Percentiles rank a stretch among this genome's conserved stretches.
Evolutionary conservation across 495 filamentous ascomycete species (phyloP).

Genomic region (Sordaria brevicollis): DNA sequence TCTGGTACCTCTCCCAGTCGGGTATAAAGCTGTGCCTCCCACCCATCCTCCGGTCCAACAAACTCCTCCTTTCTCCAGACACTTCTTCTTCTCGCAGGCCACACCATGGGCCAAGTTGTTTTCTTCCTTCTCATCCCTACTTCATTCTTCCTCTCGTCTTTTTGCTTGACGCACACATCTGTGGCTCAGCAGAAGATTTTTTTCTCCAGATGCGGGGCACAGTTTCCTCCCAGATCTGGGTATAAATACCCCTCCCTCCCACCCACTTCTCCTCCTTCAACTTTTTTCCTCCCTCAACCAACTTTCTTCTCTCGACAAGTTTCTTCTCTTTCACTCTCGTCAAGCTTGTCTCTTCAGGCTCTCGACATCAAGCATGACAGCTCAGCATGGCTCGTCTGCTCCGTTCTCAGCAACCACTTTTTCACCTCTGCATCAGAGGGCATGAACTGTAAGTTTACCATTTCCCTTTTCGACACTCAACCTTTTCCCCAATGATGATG

Average conservation of each 20-base stretch:
- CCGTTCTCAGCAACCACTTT: neutral
- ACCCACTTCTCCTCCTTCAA: neutral
- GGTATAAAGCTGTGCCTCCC: neutral
- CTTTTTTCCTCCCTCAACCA: neutral
- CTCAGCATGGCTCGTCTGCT: neutral
- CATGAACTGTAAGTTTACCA: neutral
- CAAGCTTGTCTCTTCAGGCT: neutral
- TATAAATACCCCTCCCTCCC: neutral
- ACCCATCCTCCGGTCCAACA: neutral
- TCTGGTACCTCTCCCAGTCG: neutral
- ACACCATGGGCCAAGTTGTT: neutral
- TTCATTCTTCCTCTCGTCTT: neutral
- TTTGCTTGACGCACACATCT: neutral
- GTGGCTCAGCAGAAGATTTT: neutral
- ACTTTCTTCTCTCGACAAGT: neutral
- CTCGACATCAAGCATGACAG: neutral
- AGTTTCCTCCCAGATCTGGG: neutral
- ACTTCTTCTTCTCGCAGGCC: neutral
- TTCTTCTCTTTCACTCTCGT: neutral
- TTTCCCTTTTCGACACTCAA: neutral
- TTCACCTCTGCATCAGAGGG: neutral
- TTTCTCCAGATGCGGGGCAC: neutral
- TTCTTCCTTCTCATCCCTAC: neutral
- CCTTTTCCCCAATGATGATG: neutral
- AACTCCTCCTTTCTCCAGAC: neutral